Percentiles rank a stretch among this genome's conserved stretches.
Evolutionary conservation across 1,284 basidiomycete species (phyloP).

Genomic region (Exobasidium rhododendri): DNA sequence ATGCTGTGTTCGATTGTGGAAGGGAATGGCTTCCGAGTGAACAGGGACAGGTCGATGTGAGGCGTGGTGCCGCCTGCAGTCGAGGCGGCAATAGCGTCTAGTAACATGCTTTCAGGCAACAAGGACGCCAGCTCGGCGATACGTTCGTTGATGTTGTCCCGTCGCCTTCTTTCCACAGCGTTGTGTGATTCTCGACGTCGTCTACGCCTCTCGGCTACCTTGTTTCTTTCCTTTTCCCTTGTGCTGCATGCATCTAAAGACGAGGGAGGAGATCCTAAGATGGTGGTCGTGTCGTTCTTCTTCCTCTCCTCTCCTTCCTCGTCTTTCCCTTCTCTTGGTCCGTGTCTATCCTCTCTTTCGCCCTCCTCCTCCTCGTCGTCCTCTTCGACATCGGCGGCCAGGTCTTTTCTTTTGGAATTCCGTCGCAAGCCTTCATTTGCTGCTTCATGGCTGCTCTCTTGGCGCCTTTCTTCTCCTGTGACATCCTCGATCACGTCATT

Average conservation of each 20-base stretch:
- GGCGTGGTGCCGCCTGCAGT: conserved; percentile 42
- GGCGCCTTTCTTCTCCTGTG: neutral
- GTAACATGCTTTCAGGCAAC: conserved; percentile 66
- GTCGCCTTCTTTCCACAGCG: conserved; percentile 77
- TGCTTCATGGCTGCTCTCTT: neutral
- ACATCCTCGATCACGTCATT: conserved; percentile 5
- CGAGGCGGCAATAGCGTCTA: conserved; percentile 46
- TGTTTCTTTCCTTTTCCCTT: conserved; percentile 3
- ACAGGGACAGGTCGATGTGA: conserved; percentile 12
- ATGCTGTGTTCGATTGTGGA: too few relatives aligned
- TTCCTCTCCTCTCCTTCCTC: neutral
- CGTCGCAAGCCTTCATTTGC: neutral
- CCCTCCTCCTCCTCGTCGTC: neutral
- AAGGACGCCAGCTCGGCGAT: conserved; percentile 82
- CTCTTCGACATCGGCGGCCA: neutral
- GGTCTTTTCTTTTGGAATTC: neutral
- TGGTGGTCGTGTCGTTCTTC: neutral
- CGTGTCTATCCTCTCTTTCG: neutral
- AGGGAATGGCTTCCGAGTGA: neutral
- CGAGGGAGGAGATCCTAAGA: neutral
- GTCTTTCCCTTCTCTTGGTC: neutral
- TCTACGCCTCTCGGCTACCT: conserved; percentile 66
- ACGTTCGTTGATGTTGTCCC: conserved; percentile 92
- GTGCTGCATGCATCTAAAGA: neutral
- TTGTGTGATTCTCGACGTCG: conserved; percentile 80